Conservation (phyloP, 169 alveolate species). For the Plasmodium adleri region DNA sequence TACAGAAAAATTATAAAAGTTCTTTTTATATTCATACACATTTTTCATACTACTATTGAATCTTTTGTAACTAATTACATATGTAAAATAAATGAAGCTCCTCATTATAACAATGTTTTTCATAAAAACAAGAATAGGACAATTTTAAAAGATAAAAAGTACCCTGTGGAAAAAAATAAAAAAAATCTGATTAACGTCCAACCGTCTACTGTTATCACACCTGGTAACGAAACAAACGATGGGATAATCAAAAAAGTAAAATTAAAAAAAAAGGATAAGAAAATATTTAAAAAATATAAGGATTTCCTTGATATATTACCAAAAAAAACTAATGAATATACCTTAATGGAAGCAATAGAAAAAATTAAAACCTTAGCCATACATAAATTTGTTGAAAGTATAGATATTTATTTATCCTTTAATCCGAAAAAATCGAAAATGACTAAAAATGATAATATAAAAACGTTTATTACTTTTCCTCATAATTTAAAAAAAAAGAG, state of each 20-base stretch:
- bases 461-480: constrained; percentile 73
- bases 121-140: background rate
- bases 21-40: constrained; percentile 18
- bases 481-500: constrained; percentile 73
- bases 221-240: background rate
- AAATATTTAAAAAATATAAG: constrained; percentile 66
- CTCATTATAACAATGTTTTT: background rate
- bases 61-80: constrained; percentile 18
- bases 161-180: background rate
- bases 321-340: constrained; percentile 41
- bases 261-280: constrained; percentile 69
- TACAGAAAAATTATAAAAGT: constrained; percentile 39
- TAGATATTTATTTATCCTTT: constrained; percentile 70
- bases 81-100: constrained; percentile 1
- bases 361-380: constrained; percentile 71
- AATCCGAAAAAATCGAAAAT: constrained; percentile 57
- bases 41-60: background rate
- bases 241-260: constrained; percentile 20
- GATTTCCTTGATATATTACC: constrained; percentile 60
- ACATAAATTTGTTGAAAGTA: constrained; percentile 73
- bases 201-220: background rate
- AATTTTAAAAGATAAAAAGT: background rate
- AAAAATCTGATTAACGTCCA: no score
- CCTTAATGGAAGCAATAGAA: constrained; percentile 55
- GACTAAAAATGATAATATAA: constrained; percentile 75